Conservation (phyloP, 495 filamentous ascomycete species). For the Evernia prunastri region DNA sequence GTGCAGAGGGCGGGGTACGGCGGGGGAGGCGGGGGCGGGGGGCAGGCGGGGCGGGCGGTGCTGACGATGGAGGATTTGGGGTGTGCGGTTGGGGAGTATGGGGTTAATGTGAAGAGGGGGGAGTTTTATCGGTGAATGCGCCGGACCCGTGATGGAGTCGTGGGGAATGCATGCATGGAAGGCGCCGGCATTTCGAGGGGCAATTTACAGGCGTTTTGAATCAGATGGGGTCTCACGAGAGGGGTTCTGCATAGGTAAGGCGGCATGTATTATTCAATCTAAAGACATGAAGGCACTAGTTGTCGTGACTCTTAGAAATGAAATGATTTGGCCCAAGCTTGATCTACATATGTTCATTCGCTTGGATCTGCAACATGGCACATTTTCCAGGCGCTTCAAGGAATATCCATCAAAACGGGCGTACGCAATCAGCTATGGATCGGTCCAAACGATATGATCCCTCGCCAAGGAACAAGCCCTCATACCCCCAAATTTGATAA, state of each 20-base stretch:
- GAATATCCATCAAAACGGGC: neutral
- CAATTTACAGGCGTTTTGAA: slow-evolving; percentile 7
- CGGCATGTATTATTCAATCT: neutral
- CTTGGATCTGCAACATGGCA: too few species aligned
- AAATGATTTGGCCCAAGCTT: neutral
- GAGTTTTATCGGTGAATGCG: slow-evolving; percentile 82
- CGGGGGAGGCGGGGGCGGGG: slow-evolving; percentile 63
- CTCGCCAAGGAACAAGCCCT: neutral
- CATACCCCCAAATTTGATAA: neutral
- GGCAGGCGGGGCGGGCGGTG: slow-evolving; percentile 66
- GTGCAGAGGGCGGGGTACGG: slow-evolving; percentile 89
- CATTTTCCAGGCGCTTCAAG: neutral
- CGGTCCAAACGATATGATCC: neutral
- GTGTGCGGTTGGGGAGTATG: slow-evolving; percentile 95
- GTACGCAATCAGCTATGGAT: neutral
- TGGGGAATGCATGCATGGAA: neutral
- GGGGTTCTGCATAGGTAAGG: neutral
- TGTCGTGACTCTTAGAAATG: neutral
- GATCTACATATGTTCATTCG: neutral
- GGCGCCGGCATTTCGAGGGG: neutral
- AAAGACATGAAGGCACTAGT: neutral
- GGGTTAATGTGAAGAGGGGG: slow-evolving; percentile 90
- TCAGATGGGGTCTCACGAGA: neutral
- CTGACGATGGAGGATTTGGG: slow-evolving; percentile 98
- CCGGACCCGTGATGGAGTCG: neutral